Evolutionary conservation across 1,284 basidiomycete genomes (phyloP).

Genomic region (Heterobasidion occidentale): DNA sequence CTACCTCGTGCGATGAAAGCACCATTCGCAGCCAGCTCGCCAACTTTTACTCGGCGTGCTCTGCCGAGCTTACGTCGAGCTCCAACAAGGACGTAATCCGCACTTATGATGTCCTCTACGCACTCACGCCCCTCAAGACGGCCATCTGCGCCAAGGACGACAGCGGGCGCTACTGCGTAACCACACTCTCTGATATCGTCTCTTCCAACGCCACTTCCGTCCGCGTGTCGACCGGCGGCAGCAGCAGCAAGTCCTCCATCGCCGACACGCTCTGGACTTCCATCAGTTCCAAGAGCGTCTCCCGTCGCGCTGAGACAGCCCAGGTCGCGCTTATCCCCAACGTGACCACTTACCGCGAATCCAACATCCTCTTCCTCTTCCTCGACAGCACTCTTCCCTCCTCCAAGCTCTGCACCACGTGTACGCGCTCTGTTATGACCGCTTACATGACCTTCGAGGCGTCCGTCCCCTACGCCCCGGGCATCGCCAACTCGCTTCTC

Average conservation of each 20-base stretch:
- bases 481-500: conserved; percentile 56
- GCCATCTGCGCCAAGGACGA: conserved; percentile 75
- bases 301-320: conserved; percentile 17
- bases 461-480: conserved; percentile 63
- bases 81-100: conserved; percentile 42
- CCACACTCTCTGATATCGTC: conserved; percentile 8
- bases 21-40: conserved; percentile 55
- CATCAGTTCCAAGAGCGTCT: conserved; percentile 10
- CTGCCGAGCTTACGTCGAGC: conserved; percentile 52
- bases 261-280: not conserved
- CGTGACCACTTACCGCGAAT: conserved; percentile 49
- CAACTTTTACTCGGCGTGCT: conserved; percentile 65
- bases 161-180: conserved; percentile 59
- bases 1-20: conserved; percentile 46
- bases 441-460: conserved; percentile 75
- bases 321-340: conserved; percentile 47
- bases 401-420: conserved; percentile 65
- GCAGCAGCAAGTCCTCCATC: not conserved
- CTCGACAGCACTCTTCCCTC: conserved; percentile 44
- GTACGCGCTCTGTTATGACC: conserved; percentile 70
- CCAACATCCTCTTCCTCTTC: conserved; percentile 79
- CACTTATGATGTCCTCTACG: conserved; percentile 77
- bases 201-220: conserved; percentile 15
- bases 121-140: conserved; percentile 51
- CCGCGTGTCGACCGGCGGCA: no score